Conservation (phyloP, 1,139 yeast genomes). For the Debaryomyces singareniensis region DNA sequence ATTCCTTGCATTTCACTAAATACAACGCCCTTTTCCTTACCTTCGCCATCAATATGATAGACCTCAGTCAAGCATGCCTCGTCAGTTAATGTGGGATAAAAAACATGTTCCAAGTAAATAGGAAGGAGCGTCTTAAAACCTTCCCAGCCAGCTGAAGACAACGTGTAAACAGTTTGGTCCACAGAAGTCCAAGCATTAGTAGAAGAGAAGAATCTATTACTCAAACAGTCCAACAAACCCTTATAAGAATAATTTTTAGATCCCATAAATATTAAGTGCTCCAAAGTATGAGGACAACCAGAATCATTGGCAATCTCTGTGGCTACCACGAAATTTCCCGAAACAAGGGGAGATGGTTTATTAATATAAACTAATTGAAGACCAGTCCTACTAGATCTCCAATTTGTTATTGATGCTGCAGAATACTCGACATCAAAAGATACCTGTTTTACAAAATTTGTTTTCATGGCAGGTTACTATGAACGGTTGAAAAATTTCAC, state of each 20-base stretch:
- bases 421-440: conserved; percentile 57
- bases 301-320: conserved; percentile 83
- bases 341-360: conserved; percentile 83
- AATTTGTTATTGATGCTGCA: conserved; percentile 58
- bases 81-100: conserved; percentile 82
- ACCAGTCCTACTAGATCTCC: conserved; percentile 75
- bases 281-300: conserved; percentile 94
- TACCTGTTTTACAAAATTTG: conserved; percentile 38
- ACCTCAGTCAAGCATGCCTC: conserved; percentile 93
- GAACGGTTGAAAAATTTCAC: too few relatives aligned
- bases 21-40: conserved; percentile 93
- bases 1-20: conserved; percentile 97
- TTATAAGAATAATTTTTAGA: conserved; percentile 84
- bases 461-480: too few relatives aligned
- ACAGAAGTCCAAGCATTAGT: conserved; percentile 98
- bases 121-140: conserved; percentile 84
- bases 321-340: conserved; percentile 92
- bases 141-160: conserved; percentile 94
- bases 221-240: conserved; percentile 82
- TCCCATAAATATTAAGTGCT: conserved; percentile 94
- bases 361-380: conserved; percentile 71
- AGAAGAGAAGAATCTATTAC: conserved; percentile 75
- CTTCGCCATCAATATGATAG: conserved; percentile 86
- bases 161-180: conserved; percentile 91
- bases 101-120: conserved; percentile 80